Evolutionary conservation across 2,329 filamentous ascomycete species (phyloP), one percentile per base, ranked within the genome.

Genomic region (Akanthomyces muscarius): DNA sequence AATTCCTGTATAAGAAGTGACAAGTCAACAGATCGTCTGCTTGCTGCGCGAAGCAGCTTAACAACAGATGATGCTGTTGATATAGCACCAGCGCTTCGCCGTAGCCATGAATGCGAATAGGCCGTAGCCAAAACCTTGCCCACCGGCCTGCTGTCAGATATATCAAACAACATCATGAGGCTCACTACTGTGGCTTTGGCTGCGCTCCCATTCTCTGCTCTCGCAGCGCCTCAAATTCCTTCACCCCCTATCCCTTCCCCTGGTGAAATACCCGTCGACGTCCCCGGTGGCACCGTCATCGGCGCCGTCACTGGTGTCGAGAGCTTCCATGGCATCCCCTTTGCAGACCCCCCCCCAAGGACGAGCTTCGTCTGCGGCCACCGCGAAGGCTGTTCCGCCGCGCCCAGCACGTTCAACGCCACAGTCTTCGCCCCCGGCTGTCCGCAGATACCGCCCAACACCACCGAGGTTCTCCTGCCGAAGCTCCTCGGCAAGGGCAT

Each of bases 311-410:
- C 55, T 21, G 50, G 30, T 2, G 44, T 51, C 4, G 62, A 63
- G 16, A 54, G 76, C 28, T 89, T 88, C 74, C 80, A 80, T 65
- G 86, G 83, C 14, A 87, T 89, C 63, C 87, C 87, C 1, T 90
- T 83, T 67, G 86, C 86, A 2, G 74, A 87, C 65, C 81, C 85
- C 81, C 85, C 5, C 87, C 87, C 0, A 77, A 81, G 0, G 85
- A 83, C 0, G 69, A 76, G 1, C 77, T 88, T 36, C 81, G 87
- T 6, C 76, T 90, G n/a, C 84, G 81, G 66, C 81, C 84, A 10
- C 87, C 87, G 4, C 78, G 83, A 66, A 74, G 80, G 1, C 71
- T 87, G 11, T 18, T n/a, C 2, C 4, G 4, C 21, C 30, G 6
- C 5, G 18, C 21, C 55, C 3, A 78, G 76, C 4, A 69, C 74